Percentiles rank a stretch among this genome's conserved stretches.
Evolutionary conservation across 1,139 yeast genomes (phyloP).

Genomic region (Lizanozyma gosingica): DNA sequence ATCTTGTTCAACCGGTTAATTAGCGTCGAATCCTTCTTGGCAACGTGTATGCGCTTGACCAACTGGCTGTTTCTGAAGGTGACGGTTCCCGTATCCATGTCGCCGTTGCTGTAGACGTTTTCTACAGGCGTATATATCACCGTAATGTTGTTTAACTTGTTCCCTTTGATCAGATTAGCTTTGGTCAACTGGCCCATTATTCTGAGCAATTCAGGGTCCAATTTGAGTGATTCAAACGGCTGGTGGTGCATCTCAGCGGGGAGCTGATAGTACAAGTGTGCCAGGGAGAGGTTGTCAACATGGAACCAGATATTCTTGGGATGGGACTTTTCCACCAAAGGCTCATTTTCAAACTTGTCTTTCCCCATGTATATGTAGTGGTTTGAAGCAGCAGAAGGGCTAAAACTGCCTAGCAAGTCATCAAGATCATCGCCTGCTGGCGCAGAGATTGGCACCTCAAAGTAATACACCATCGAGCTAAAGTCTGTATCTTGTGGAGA

Average conservation of each 20-base stretch:
- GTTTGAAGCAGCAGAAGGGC: constrained; percentile 8
- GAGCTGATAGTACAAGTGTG: constrained; percentile 68
- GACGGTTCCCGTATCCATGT: constrained; percentile 82
- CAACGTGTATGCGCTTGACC: constrained; percentile 48
- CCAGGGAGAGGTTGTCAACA: constrained; percentile 72
- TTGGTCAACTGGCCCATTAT: constrained; percentile 75
- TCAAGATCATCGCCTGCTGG: constrained; percentile 5
- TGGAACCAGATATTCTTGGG: constrained; percentile 78
- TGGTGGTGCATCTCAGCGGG: constrained; percentile 38
- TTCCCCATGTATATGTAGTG: constrained; percentile 56
- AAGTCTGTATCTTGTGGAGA: no score
- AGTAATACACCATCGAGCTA: constrained; percentile 67
- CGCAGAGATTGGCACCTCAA: constrained; percentile 23
- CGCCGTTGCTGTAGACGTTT: constrained; percentile 60
- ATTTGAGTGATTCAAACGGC: constrained; percentile 26
- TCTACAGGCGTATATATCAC: constrained; percentile 73
- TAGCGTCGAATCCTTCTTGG: constrained; percentile 52
- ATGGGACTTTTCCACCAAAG: constrained; percentile 59
- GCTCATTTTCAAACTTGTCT: constrained; percentile 71
- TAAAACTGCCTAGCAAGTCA: constrained; percentile 1
- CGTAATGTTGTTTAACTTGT: constrained; percentile 60
- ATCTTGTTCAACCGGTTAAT: constrained; percentile 64
- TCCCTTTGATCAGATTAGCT: constrained; percentile 73
- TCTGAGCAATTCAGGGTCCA: constrained; percentile 43
- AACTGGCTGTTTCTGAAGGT: constrained; percentile 52